These are phyloP conservation scores for Rhododendron ferrugineum DNA, from an alignment of 148 eudicot species.

Conservation along the genomic window DNA sequence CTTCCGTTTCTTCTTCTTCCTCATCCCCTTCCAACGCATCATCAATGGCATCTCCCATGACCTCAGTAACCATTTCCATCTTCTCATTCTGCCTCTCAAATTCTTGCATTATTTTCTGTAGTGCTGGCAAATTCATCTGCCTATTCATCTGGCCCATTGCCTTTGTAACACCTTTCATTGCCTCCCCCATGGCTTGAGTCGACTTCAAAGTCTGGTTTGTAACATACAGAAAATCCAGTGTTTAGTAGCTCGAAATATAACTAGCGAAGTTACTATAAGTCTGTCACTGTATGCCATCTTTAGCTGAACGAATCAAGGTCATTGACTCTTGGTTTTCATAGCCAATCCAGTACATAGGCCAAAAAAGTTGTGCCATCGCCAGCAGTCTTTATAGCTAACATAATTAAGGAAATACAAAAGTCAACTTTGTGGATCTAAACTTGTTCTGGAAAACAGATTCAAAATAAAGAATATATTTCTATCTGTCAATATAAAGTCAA, in stretches of 20 bases:
- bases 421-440: neutral
- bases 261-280: neutral
- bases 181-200: constrained; percentile 99
- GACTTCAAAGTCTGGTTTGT: constrained; percentile 77
- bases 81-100: constrained; percentile 97
- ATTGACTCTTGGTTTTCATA: neutral
- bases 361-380: neutral
- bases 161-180: constrained; percentile 98
- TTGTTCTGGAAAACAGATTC: neutral
- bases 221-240: neutral
- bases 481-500: neutral
- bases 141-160: constrained; percentile 99
- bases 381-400: neutral
- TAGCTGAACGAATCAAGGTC: neutral
- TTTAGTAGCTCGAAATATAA: neutral
- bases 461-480: neutral
- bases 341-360: neutral
- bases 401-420: neutral
- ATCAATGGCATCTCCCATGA: constrained; percentile 97
- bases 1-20: constrained; percentile 96
- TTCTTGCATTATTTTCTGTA: constrained; percentile 96
- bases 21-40: constrained; percentile 99
- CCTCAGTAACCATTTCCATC: constrained; percentile 90
- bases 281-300: neutral
- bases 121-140: constrained; percentile 91